Conservation (phyloP, 371 early-diverging fungal genomes). For the Syncephalastrum racemosum region DNA sequence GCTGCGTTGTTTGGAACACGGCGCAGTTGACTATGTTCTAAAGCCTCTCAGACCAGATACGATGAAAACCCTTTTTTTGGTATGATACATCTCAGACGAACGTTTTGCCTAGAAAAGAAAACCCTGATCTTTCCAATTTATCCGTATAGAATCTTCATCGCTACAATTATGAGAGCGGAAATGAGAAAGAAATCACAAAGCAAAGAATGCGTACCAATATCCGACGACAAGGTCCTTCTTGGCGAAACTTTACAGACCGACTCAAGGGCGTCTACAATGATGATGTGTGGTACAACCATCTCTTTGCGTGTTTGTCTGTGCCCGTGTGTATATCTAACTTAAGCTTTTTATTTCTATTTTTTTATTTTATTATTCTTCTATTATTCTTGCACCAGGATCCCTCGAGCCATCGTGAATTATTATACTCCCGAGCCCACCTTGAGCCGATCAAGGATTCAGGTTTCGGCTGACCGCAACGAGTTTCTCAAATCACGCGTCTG, state of each 20-base stretch:
- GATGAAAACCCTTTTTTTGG: slow-evolving; percentile 56
- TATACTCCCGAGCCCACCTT: slow-evolving; percentile 16
- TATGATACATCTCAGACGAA: slow-evolving; percentile 16
- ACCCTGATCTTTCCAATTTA: no score
- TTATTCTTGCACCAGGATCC: no score
- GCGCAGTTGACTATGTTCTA: slow-evolving; percentile 58
- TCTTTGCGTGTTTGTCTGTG: no score
- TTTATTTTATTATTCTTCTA: no score
- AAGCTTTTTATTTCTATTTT: no score
- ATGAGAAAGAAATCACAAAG: slow-evolving; percentile 2
- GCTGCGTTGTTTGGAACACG: slow-evolving; percentile 46
- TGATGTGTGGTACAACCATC: slow-evolving; percentile 24
- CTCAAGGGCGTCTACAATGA: slow-evolving; percentile 36
- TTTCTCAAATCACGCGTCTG: slow-evolving; percentile 40
- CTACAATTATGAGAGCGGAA: background rate
- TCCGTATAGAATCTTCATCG: no score
- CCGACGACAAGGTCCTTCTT: slow-evolving; percentile 22
- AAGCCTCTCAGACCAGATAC: slow-evolving; percentile 52
- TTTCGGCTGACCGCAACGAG: slow-evolving; percentile 1
- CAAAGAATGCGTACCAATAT: slow-evolving; percentile 25
- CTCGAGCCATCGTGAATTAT: slow-evolving; percentile 8
- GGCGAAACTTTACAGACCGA: slow-evolving; percentile 33
- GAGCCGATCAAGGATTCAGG: background rate
- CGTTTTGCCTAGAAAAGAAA: no score
- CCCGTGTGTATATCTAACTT: no score